These are phyloP conservation scores for Moelleriella libera DNA, from an alignment of 2,329 filamentous ascomycete species.

Conservation along the genomic window DNA sequence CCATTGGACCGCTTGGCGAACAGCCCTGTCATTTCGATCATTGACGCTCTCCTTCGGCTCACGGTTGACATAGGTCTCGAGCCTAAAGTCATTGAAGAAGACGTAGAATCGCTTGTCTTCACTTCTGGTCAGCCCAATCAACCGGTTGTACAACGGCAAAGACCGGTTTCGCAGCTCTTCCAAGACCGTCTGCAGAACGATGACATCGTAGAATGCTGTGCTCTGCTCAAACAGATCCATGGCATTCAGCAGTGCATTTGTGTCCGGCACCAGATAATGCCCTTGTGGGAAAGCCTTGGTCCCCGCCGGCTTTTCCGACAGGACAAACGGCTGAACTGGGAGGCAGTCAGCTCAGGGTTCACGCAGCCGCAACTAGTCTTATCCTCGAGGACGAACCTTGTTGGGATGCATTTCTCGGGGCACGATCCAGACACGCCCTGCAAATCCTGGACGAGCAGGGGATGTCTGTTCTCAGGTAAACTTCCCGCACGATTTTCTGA, in stretches of 20 bases:
- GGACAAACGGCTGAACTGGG: constrained; percentile 65
- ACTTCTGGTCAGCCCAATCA: constrained; percentile 82
- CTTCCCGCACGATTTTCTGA: constrained; percentile 94
- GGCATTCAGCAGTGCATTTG: constrained; percentile 84
- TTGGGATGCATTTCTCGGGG: constrained; percentile 67
- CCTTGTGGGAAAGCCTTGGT: constrained; percentile 73
- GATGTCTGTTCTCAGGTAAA: constrained; percentile 93
- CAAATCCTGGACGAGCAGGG: constrained; percentile 92
- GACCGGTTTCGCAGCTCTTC: constrained; percentile 93
- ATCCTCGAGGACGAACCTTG: constrained; percentile 35
- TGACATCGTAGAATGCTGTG: constrained; percentile 88
- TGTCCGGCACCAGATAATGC: constrained; percentile 91
- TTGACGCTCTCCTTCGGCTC: constrained; percentile 77
- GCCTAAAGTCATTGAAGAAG: constrained; percentile 95
- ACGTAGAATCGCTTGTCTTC: constrained; percentile 97
- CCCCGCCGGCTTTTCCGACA: constrained; percentile 77
- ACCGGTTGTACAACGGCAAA: constrained; percentile 83
- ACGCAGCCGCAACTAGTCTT: too few relatives aligned
- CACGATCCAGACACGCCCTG: constrained; percentile 55
- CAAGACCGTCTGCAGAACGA: constrained; percentile 88
- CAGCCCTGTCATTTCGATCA: constrained; percentile 87
- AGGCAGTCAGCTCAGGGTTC: too few relatives aligned
- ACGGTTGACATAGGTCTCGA: constrained; percentile 76
- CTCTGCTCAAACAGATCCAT: constrained; percentile 96
- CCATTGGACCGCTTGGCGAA: constrained; percentile 77